Percentiles rank a stretch among this genome's conserved stretches.
Evolutionary conservation across 164 flowering plant species (phyloP).

Genomic region (Aristolochia fimbriata): DNA sequence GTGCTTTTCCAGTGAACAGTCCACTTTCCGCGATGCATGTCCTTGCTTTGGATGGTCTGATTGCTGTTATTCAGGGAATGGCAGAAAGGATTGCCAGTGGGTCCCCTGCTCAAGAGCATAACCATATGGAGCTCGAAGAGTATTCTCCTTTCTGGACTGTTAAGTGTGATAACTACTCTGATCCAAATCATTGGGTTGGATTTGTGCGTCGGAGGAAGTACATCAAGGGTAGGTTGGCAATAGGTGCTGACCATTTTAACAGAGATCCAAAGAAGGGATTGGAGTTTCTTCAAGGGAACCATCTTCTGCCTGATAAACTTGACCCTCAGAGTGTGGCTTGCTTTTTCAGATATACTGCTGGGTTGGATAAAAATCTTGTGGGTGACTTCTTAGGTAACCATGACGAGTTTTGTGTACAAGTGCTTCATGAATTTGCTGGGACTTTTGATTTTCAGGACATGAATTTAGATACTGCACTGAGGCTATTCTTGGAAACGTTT

Average conservation of each 20-base stretch:
- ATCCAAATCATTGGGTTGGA: constrained; percentile 26
- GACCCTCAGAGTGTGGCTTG: constrained; percentile 36
- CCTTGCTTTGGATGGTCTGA: constrained; percentile 34
- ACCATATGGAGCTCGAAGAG: constrained; percentile 14
- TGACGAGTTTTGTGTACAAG: constrained; percentile 33
- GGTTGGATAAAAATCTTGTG: constrained; percentile 34
- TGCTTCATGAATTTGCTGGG: constrained; percentile 33
- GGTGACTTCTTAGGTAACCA: constrained; percentile 35
- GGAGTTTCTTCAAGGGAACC: constrained; percentile 28
- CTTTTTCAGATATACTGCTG: constrained; percentile 35
- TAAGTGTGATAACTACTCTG: constrained; percentile 29
- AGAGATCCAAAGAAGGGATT: constrained; percentile 36
- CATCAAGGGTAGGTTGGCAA: constrained; percentile 26
- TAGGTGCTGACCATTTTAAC: constrained; percentile 31
- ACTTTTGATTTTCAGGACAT: constrained; percentile 37
- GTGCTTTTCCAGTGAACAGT: constrained; percentile 36
- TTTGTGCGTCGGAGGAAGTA: constrained; percentile 31
- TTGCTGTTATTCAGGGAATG: constrained; percentile 35
- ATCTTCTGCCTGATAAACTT: constrained; percentile 33
- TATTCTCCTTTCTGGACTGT: constrained; percentile 28
- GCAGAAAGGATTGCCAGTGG: constrained; percentile 25
- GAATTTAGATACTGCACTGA: constrained; percentile 32
- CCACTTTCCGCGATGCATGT: constrained; percentile 33
- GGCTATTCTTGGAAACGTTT: constrained; percentile 36
- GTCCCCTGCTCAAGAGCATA: constrained; percentile 12